Conservation (phyloP, 2,329 filamentous ascomycete species). For the Sclerotiophoma versabilis region DNA sequence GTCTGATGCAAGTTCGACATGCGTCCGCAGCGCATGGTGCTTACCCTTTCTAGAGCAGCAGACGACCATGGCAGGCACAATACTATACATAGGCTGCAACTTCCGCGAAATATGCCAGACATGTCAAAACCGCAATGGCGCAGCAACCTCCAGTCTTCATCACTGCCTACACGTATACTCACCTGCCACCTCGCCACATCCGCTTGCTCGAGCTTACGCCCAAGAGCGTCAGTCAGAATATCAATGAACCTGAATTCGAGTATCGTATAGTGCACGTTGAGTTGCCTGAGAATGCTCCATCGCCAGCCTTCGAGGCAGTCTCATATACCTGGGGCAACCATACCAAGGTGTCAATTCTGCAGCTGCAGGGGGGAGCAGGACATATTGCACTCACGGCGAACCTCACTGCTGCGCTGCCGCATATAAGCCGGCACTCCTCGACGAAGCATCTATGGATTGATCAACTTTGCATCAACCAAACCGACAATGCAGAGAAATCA, state of each 20-base stretch:
- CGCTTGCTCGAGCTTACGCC: constrained; percentile 8
- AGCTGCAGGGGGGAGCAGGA: constrained; percentile 2
- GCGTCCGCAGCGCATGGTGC: neutral
- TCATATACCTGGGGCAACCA: constrained; percentile 31
- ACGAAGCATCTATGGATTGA: constrained; percentile 38
- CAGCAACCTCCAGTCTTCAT: neutral
- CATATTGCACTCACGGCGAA: constrained; percentile 30
- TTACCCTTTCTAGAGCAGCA: neutral
- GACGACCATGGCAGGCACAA: neutral
- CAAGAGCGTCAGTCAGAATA: neutral
- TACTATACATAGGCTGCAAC: neutral
- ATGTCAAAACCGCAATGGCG: neutral
- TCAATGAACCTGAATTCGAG: neutral
- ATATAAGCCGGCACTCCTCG: constrained; percentile 13
- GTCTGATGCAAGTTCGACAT: neutral
- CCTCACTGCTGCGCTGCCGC: constrained; percentile 26
- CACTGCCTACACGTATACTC: constrained; percentile 16
- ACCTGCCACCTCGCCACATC: constrained; percentile 11
- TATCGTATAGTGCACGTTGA: constrained; percentile 19
- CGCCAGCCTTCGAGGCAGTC: constrained; percentile 22
- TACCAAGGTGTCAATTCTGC: constrained; percentile 12
- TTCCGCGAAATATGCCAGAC: neutral
- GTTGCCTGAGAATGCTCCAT: constrained; percentile 1
- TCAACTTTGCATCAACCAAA: constrained; percentile 45
- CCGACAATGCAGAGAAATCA: constrained; percentile 36